phyloP scores from a whole-genome alignment of 352 stramenopile genomes.

The Globisporangium cystogenes region DNA sequence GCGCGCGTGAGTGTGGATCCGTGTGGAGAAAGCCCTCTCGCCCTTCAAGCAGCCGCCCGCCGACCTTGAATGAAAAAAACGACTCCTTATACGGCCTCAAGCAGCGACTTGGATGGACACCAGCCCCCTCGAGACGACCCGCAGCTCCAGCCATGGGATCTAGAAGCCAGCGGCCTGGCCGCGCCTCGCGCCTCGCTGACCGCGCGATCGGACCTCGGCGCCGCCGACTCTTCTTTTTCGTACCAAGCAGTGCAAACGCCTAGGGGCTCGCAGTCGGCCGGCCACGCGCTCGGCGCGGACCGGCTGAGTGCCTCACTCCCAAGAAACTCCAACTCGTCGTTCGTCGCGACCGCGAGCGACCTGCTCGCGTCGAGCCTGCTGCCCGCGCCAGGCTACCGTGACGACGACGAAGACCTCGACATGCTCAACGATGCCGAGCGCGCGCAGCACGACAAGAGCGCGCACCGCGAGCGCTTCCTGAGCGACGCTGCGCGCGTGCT shows the following conservation, averaged over 20 bases:
- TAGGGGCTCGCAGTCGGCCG: slow-evolving; percentile 33
- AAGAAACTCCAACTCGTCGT: slow-evolving; percentile 15
- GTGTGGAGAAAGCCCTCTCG: slow-evolving; percentile 13
- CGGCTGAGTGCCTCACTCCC: slow-evolving; percentile 13
- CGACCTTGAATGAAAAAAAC: slow-evolving; percentile 19
- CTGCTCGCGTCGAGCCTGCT: slow-evolving; percentile 9
- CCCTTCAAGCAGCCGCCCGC: slow-evolving; percentile 5
- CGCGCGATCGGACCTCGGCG: slow-evolving; percentile 11
- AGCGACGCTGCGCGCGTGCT: slow-evolving; percentile 49
- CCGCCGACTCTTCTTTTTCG: slow-evolving; percentile 44
- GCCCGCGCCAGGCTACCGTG: slow-evolving; percentile 6
- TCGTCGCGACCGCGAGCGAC: slow-evolving; percentile 10
- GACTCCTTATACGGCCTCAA: slow-evolving; percentile 13
- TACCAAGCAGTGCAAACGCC: slow-evolving; percentile 60
- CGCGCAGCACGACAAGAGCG: slow-evolving; percentile 16
- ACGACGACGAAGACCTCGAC: slow-evolving; percentile 13
- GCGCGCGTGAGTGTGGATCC: slow-evolving; percentile 1
- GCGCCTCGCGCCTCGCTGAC: neutral
- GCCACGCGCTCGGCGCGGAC: slow-evolving; percentile 3
- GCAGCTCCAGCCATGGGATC: slow-evolving; percentile 10
- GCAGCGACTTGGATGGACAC: slow-evolving; percentile 12
- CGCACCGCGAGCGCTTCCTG: slow-evolving; percentile 52
- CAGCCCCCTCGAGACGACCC: neutral
- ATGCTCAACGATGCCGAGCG: slow-evolving; percentile 14
- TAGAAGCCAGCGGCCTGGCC: slow-evolving; percentile 3